Base-by-base conservation (phyloP, 2,329 filamentous ascomycete species). In the Xylaria sp. region DNA sequence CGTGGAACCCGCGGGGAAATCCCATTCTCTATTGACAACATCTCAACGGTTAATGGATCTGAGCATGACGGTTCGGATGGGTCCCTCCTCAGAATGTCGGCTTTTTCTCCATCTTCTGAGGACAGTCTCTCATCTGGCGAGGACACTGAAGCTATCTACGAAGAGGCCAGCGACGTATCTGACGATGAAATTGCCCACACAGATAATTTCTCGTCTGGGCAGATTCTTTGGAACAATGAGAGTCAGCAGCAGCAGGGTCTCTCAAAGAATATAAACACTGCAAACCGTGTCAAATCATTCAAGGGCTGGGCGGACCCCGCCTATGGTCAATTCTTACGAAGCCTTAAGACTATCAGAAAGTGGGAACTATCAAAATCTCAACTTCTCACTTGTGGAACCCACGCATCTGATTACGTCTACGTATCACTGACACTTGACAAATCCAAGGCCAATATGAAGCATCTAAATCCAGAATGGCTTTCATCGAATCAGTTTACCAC, bases 341-440 rank as follows among this genome's bases (percentile, higher is more conserved):
- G 76, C 28, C 68, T 78, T 20, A 79, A 81, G 37, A 80, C 80
- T 9, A 85, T 84, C 59, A 77, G 81, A 39, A 78, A 78, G 20
- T 84, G 86, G 81, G 87, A 89, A 72, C 76, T 82, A 60, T 83
- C 83, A 3, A 68, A 71, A 1, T 75, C 70, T 20, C 77, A 76
- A 13, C 59, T 81, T 13, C 75, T 84, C 60, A 72, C 75, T 25
- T 73, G 75, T 12, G 78, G 74, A n/a, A 78, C 74, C 8, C 74
- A 82, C 12, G 78, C 75, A 13, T 81, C 82, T 0, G 76, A 80
- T 2, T 79, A 81, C 58, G 75, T 79, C 20, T 85, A 81, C 68
- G 79, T 86, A 58, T 80, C 81, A 55, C 73, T 84, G 39, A 76
- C 73, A 0, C 52, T 78, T 20, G 66, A 76, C 18, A 55, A 65